phyloP scores from a whole-genome alignment of 257 asterid species.

The Agastache rugosa region DNA sequence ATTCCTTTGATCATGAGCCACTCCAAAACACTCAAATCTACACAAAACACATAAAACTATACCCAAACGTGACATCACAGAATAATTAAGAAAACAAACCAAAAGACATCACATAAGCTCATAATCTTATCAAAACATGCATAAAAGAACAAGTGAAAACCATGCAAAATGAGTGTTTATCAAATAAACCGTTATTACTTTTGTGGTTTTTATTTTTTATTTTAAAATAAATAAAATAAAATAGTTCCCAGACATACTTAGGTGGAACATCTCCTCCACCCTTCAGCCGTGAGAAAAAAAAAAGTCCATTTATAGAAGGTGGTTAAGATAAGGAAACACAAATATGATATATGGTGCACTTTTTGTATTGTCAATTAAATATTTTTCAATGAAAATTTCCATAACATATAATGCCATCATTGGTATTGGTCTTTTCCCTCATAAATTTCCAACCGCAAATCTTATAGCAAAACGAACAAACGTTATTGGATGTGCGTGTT shows the following conservation, averaged over 20 bases:
- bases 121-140: too few species aligned
- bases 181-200: background rate
- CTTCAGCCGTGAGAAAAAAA: constrained; percentile 6
- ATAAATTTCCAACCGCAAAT: background rate
- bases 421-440: background rate
- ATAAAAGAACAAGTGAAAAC: too few species aligned
- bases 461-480: background rate
- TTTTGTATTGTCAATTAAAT: constrained; percentile 32
- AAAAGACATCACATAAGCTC: too few species aligned
- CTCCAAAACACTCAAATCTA: too few species aligned
- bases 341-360: constrained; percentile 35
- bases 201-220: too few species aligned
- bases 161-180: too few species aligned
- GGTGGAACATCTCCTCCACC: background rate
- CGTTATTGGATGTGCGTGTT: background rate
- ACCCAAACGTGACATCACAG: too few species aligned
- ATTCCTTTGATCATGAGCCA: too few species aligned
- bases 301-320: constrained; percentile 18
- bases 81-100: too few species aligned
- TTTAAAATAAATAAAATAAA: too few species aligned
- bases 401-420: background rate
- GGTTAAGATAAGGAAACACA: constrained; percentile 44
- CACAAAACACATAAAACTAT: too few species aligned
- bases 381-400: background rate
- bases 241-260: background rate